phyloP scores from a whole-genome alignment of 306 rosid genomes.

The Geum urbanum region DNA sequence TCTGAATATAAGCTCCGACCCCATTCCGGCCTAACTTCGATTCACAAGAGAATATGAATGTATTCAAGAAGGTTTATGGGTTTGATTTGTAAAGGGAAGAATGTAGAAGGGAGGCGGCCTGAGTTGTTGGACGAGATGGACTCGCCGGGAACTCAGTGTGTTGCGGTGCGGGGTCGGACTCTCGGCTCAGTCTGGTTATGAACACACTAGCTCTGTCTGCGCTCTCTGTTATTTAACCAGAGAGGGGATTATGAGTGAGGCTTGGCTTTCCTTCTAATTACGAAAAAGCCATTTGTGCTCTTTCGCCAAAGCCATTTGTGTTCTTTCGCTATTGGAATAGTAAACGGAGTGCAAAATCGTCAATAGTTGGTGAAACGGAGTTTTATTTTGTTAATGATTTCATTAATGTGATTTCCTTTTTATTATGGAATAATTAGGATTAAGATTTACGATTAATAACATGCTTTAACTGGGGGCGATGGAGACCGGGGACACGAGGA shows the following conservation, averaged over 20 bases:
- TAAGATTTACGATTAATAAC: background rate
- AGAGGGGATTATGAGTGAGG: background rate
- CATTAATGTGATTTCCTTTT: background rate
- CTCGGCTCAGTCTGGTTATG: background rate
- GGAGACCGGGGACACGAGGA: background rate
- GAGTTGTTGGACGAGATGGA: constrained; percentile 20
- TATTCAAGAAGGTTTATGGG: background rate
- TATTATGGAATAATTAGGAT: background rate
- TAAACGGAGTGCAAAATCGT: constrained; percentile 17
- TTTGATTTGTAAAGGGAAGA: background rate
- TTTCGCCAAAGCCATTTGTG: constrained; percentile 17
- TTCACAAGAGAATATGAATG: background rate
- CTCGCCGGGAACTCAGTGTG: constrained; percentile 31
- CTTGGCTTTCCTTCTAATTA: constrained; percentile 6
- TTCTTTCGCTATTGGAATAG: constrained; percentile 14
- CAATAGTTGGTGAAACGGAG: background rate
- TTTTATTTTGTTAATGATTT: background rate
- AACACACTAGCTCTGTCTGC: background rate
- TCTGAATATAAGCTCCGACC: constrained; percentile 70
- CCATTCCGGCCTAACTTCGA: constrained; percentile 28
- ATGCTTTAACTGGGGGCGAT: background rate
- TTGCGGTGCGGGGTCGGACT: constrained; percentile 1
- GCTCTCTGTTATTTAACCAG: constrained; percentile 27
- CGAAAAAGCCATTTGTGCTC: constrained; percentile 22
- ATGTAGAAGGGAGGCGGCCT: background rate